Evolutionary conservation across 2,329 filamentous ascomycete species (phyloP).

Genomic region (Claviceps purpurea): DNA sequence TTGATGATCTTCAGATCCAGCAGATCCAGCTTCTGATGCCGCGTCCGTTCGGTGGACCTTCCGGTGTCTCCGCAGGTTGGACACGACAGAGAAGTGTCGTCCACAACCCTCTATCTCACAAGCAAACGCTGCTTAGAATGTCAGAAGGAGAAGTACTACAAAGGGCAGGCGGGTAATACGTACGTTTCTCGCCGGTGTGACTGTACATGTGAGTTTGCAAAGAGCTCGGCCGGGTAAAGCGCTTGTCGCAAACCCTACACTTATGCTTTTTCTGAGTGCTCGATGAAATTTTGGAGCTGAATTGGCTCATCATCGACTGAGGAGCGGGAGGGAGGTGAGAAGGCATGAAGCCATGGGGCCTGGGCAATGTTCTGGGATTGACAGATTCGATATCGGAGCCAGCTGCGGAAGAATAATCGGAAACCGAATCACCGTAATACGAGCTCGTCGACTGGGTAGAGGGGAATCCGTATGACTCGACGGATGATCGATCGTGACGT

Average conservation of each 20-base stretch:
- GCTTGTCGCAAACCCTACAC: slow-evolving; percentile 97
- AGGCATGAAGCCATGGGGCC: slow-evolving; percentile 51
- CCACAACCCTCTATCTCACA: slow-evolving; percentile 93
- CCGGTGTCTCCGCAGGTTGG: slow-evolving; percentile 83
- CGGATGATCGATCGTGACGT: slow-evolving; percentile 53
- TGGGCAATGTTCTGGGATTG: slow-evolving; percentile 68
- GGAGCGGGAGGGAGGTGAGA: slow-evolving; percentile 65
- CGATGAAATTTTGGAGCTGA: slow-evolving; percentile 90
- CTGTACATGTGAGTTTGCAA: slow-evolving; percentile 98
- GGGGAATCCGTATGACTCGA: slow-evolving; percentile 86
- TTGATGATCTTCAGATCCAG: slow-evolving; percentile 49
- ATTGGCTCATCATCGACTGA: slow-evolving; percentile 97
- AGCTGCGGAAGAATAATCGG: slow-evolving; percentile 74
- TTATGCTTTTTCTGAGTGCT: slow-evolving; percentile 99
- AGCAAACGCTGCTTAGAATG: slow-evolving; percentile 54
- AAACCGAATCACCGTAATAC: slow-evolving; percentile 79
- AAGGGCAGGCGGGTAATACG: slow-evolving; percentile 26
- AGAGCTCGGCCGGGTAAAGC: slow-evolving; percentile 88
- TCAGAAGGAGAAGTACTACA: background rate
- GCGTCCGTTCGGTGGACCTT: slow-evolving; percentile 77
- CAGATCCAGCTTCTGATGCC: slow-evolving; percentile 48
- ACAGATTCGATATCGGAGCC: slow-evolving; percentile 76
- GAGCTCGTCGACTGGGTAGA: slow-evolving; percentile 66
- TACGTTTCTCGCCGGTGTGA: slow-evolving; percentile 96
- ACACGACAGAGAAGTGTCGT: slow-evolving; percentile 92